Conservation (phyloP, 805 yeast genomes). For the Candida odintsovae region DNA sequence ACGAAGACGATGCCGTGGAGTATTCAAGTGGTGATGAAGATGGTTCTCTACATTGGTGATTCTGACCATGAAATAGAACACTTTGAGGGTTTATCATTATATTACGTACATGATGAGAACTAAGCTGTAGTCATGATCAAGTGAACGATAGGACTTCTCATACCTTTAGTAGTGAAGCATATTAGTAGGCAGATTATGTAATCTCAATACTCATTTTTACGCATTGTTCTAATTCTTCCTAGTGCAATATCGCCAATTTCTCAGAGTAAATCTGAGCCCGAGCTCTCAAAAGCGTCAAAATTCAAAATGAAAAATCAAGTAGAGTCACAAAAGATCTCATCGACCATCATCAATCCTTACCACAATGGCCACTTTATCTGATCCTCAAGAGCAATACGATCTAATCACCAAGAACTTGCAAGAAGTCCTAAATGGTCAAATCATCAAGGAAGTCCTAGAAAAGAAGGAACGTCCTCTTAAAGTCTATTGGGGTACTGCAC, state of each 20-base stretch:
- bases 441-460: constrained; percentile 77
- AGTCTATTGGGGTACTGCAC: constrained; percentile 99
- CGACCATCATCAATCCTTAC: neutral
- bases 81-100: no score
- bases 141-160: no score
- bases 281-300: neutral
- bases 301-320: neutral
- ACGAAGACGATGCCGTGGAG: neutral
- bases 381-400: constrained; percentile 59
- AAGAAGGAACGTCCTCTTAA: constrained; percentile 76
- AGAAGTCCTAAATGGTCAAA: constrained; percentile 84
- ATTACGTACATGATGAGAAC: no score
- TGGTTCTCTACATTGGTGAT: no score
- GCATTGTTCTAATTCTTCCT: no score
- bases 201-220: neutral
- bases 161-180: no score
- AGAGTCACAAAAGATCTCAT: neutral
- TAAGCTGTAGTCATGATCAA: no score
- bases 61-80: no score
- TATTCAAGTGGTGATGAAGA: neutral
- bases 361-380: constrained; percentile 20
- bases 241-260: no score
- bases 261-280: neutral
- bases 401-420: constrained; percentile 83
- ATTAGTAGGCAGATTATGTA: no score